These are phyloP conservation scores for Chenopodium quinoa DNA, from an alignment of 148 eudicot genomes.

Conservation along the genomic window DNA sequence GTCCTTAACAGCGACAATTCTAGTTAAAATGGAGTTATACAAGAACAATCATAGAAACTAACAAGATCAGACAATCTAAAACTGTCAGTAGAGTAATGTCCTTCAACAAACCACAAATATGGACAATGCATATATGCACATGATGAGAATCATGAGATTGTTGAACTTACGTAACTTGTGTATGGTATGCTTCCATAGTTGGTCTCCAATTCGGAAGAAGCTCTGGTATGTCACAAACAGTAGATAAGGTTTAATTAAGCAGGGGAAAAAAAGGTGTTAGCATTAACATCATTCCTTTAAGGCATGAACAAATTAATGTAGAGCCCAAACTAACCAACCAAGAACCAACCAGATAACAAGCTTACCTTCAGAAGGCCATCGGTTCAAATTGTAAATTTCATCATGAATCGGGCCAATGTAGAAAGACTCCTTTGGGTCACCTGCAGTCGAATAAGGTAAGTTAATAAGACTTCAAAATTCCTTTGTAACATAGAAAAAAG, in stretches of 20 bases:
- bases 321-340: not conserved
- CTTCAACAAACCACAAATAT: not conserved
- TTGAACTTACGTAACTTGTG: constrained; percentile 44
- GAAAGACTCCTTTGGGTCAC: constrained; percentile 77
- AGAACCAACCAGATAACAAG: constrained; percentile 1
- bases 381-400: constrained; percentile 41
- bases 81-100: not conserved
- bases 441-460: constrained; percentile 27
- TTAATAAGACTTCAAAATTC: constrained; percentile 4
- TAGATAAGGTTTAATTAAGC: not conserved
- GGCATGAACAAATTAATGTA: not conserved
- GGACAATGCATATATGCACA: constrained; percentile 1
- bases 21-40: not conserved
- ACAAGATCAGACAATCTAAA: too few relatives aligned
- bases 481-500: not conserved
- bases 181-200: constrained; percentile 33
- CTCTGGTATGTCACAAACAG: constrained; percentile 18
- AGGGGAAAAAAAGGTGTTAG: not conserved
- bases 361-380: constrained; percentile 76
- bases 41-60: not conserved
- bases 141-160: constrained; percentile 19
- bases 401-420: constrained; percentile 59
- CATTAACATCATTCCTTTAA: not conserved
- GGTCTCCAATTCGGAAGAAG: constrained; percentile 35
- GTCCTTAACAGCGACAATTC: not conserved